Percentiles rank a stretch among this genome's conserved stretches.
These are phyloP conservation scores for Ophiostoma quercus DNA, from an alignment of 2,329 filamentous ascomycete species.

Conservation along the genomic window DNA sequence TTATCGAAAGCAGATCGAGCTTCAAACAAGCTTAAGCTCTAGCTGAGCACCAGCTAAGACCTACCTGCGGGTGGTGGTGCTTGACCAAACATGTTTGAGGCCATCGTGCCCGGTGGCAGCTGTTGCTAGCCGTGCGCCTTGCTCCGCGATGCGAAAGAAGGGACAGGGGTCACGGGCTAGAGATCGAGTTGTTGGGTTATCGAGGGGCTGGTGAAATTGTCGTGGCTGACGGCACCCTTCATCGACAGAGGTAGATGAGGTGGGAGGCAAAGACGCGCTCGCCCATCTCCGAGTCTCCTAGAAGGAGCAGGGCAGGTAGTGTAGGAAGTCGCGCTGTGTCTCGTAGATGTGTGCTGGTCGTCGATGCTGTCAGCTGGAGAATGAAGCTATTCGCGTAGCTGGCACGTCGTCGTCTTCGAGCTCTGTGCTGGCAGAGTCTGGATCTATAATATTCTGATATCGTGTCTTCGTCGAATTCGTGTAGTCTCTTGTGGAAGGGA, in stretches of 20 bases:
- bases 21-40: background rate
- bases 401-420: background rate
- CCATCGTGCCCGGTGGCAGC: slow-evolving; percentile 4
- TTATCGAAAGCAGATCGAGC: background rate
- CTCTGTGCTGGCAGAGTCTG: background rate
- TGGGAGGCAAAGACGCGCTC: slow-evolving; percentile 1
- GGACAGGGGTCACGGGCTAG: background rate
- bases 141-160: background rate
- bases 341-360: background rate
- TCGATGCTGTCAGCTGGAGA: background rate
- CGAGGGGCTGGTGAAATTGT: background rate
- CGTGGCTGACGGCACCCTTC: slow-evolving; percentile 2
- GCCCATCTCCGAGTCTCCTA: slow-evolving; percentile 9
- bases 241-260: slow-evolving; percentile 5
- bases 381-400: slow-evolving; percentile 13
- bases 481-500: background rate
- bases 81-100: slow-evolving; percentile 15
- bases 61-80: slow-evolving; percentile 11
- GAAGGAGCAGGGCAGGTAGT: background rate
- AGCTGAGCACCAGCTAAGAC: background rate
- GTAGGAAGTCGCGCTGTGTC: background rate
- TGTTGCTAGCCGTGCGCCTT: background rate
- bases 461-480: background rate
- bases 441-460: background rate
- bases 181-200: background rate